Base-by-base conservation (phyloP, 164 flowering plant genomes). In the Annona squamosa region DNA sequence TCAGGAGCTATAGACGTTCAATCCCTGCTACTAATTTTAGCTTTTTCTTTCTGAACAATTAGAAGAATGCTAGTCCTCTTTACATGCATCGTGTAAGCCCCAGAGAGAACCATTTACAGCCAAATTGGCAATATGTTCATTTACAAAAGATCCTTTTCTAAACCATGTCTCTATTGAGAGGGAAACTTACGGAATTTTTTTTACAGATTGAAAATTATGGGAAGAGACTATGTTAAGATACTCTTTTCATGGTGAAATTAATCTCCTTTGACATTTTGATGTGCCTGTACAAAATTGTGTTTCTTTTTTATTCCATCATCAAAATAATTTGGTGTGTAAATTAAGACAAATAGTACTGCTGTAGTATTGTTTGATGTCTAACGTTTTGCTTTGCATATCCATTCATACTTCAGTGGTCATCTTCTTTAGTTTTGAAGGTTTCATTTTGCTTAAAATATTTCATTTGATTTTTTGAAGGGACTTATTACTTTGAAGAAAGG, bases 401-500 rank as follows among this genome's bases (percentile, higher is more conserved):
- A 10, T 64, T 64, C n/a, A 64, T 67, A 13, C 18, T 13, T 42
- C 13, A 67, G 16, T 42, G 7, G 44, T 13, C 12, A 17, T 44
- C 17, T 42, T 16, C 48, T 68, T 3, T 65, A 18, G 17, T 47
- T 37, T 43, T 41, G 41, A 41, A 72, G 37, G 18, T 48, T 71
- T 68, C 13, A n/a, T 77, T 68, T 63, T 37, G 44, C 69, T 19
- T 71, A 18, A 42, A 44, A 74, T 61, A 65, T 16, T 45, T 66
- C 42, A 19, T 68, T 69, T 48, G 13, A n/a, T 19, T 44, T 67
- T 79, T 65, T 86, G 84, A 78, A 93, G 98, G 95, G 90, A 83
- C 82, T 94, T 59, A 45, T 85, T 77, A 77, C 89, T 77, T 92
- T 94, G 89, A 94, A 94, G 80, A 94, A 90, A 78, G 98, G 98